Conservation (phyloP, 176 grass and related monocot genomes). For the Echinochloa phyllopogon region DNA sequence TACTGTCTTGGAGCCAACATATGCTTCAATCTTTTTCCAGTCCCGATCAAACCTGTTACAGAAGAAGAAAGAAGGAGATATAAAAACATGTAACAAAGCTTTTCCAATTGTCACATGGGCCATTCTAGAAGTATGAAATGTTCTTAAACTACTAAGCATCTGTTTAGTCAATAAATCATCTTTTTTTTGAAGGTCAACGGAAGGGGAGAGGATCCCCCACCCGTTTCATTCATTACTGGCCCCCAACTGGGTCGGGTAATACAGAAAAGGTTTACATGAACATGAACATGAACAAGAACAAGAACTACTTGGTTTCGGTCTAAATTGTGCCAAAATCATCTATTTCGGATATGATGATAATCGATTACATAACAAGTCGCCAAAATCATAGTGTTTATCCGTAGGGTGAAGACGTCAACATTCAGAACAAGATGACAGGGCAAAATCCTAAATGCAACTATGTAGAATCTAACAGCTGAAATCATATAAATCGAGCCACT, state of each 20-base stretch:
- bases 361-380: not conserved
- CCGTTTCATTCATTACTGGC: no score
- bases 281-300: no score
- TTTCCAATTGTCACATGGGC: not conserved
- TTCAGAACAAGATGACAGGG: not conserved
- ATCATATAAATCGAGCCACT: not conserved
- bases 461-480: not conserved
- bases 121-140: not conserved
- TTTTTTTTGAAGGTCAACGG: no score
- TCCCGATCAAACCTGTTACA: slow-evolving; percentile 72
- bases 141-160: not conserved
- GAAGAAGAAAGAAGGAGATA: not conserved
- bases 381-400: not conserved
- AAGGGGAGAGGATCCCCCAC: no score
- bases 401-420: not conserved
- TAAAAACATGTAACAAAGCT: not conserved
- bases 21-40: slow-evolving; percentile 80
- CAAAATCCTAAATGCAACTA: not conserved
- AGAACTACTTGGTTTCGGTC: no score
- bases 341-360: not conserved
- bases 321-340: no score
- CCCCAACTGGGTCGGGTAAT: no score
- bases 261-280: no score
- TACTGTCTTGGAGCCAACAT: slow-evolving; percentile 77
- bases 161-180: not conserved